These are phyloP conservation scores for Curvularia sp. DNA, from an alignment of 2,329 filamentous ascomycete species.

Conservation along the genomic window DNA sequence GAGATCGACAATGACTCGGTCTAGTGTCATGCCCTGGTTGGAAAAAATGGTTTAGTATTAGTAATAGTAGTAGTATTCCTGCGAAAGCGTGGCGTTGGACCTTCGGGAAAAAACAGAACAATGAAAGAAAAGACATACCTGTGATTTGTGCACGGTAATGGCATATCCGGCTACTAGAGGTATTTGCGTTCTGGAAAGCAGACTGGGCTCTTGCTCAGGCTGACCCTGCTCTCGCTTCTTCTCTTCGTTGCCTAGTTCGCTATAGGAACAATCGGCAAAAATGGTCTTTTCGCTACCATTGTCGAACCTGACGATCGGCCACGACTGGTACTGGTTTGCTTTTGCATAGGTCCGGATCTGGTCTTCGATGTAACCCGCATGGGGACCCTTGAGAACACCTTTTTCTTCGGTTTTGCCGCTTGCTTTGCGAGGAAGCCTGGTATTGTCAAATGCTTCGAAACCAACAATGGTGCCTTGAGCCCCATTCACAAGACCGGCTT, in stretches of 20 bases:
- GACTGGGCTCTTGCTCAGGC: constrained; percentile 45
- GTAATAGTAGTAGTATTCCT: no score
- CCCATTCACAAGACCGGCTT: constrained; percentile 45
- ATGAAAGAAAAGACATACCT: constrained; percentile 23
- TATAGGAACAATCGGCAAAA: constrained; percentile 60
- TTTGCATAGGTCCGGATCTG: constrained; percentile 54
- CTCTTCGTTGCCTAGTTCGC: constrained; percentile 55
- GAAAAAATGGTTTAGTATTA: background rate
- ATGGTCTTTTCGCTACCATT: constrained; percentile 58
- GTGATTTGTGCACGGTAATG: constrained; percentile 67
- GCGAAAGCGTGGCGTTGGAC: background rate
- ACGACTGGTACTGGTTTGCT: constrained; percentile 46
- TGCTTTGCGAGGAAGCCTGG: constrained; percentile 39
- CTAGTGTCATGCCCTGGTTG: constrained; percentile 63
- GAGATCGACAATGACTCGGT: constrained; percentile 65
- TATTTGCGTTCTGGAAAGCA: constrained; percentile 66
- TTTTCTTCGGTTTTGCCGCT: constrained; percentile 4
- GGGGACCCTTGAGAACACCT: constrained; percentile 48
- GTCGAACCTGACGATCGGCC: constrained; percentile 63
- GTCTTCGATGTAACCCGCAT: constrained; percentile 48
- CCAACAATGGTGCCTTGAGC: constrained; percentile 43
- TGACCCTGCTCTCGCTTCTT: background rate
- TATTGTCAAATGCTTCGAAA: constrained; percentile 49
- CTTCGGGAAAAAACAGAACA: no score
- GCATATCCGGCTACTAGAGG: constrained; percentile 68